Base-by-base conservation (phyloP, 768 basidiomycete species). In the Pholiota molesta region DNA sequence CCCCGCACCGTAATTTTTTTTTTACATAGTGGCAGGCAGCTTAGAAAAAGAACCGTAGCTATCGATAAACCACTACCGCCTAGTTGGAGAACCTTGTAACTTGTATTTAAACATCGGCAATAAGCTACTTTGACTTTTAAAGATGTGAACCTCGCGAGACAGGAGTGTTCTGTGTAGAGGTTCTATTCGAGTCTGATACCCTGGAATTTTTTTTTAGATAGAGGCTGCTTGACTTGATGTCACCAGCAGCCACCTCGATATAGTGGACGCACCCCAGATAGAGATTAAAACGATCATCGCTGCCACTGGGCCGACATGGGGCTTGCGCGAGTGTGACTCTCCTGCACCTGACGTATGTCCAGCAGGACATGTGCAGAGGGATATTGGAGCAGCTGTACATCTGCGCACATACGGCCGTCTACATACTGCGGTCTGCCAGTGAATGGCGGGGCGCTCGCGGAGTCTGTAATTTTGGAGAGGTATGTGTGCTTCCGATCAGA, bases 401-500 rank as follows among this genome's bases (percentile, higher is more conserved):
- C 42, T 44, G 47, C 23, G 23, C 53, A 55, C 53, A 19, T 16
- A 29, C 28, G 13, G 19, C 39, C 4, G 47, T 19, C 9, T 26
- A n/a, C 45, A 19, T 45, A 21, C 45, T n/a, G n/a, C n/a, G n/a
- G 19, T 1, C 19, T 19, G 47, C 19, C 42, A 16, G 47, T 19
- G 23, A 14, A 11, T 26, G 23, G 17, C 42, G 7, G 17, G 21
- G 19, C 10, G 47, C 47, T 55, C 53, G 53, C 53, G 53, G 53
- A 55, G 53, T 55, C 39, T 39, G 26, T 55, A 45, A 47, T 56
- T 56, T 44, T 44, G 42, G 9, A 49, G 23, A 19, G 11, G 42
- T 44, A n/a, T n/a, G 52, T 31, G 52, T 21, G 42, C 69, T 76
- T 75, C 75, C 76, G 76, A 78, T 78, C 77, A 77, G 77, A 78